Percentiles rank a stretch among this genome's conserved stretches.
phyloP scores from a whole-genome alignment of 108 stramenopile species.

The Skeletonema menzelii region DNA sequence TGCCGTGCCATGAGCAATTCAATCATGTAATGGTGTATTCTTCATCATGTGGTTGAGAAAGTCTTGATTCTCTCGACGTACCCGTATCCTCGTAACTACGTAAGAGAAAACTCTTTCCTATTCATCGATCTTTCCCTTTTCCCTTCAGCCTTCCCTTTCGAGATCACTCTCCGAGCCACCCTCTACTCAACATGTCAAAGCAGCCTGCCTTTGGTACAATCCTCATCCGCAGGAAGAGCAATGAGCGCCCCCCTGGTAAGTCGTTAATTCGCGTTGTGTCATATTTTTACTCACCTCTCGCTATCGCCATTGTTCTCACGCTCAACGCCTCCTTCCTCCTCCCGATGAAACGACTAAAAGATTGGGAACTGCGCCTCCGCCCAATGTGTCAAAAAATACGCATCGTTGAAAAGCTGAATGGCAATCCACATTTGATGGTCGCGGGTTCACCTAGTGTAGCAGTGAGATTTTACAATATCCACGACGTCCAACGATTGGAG shows the following conservation, averaged over 20 bases:
- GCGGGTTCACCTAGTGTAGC: conserved; percentile 46
- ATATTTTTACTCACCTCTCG: no score
- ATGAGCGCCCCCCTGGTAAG: conserved; percentile 45
- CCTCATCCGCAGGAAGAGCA: conserved; percentile 39
- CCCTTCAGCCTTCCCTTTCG: no score
- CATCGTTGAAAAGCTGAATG: conserved; percentile 53
- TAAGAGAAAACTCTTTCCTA: no score
- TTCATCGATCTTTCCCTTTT: no score
- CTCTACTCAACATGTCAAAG: no score
- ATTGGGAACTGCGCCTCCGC: conserved; percentile 48
- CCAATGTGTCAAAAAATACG: conserved; percentile 49
- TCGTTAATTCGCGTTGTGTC: neutral
- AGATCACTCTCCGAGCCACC: no score
- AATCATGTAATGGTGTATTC: no score
- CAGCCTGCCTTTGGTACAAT: conserved; percentile 37
- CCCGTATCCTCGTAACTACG: no score
- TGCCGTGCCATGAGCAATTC: no score
- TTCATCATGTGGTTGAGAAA: no score
- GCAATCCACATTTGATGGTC: conserved; percentile 58
- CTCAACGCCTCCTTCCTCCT: neutral
- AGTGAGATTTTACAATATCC: conserved; percentile 40
- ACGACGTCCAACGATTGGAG: conserved; percentile 34
- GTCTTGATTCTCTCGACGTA: no score
- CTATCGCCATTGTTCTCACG: neutral
- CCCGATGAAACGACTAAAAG: conserved; percentile 3